Conservation (phyloP, 164 flowering plant species). For the Kalanchoe fedtschenkoi region DNA sequence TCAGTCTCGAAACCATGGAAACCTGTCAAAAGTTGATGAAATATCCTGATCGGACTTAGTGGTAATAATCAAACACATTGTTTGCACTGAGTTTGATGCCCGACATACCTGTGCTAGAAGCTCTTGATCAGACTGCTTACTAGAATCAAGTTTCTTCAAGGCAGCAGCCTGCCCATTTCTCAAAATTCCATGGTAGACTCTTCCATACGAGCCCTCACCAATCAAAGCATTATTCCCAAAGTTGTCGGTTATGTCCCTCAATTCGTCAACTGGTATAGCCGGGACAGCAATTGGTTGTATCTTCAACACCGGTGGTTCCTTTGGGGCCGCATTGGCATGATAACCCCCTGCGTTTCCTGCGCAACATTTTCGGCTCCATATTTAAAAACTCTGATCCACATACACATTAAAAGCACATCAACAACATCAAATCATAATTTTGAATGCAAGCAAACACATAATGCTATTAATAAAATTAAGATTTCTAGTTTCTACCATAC, state of each 20-base stretch:
- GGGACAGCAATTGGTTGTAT: conserved; percentile 42
- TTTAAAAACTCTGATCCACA: not conserved
- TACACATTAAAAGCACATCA: too few species aligned
- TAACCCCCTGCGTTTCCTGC: conserved; percentile 21
- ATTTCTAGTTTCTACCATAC: too few species aligned
- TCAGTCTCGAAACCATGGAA: conserved; percentile 61
- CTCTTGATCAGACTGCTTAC: conserved; percentile 44
- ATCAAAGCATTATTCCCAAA: conserved; percentile 39
- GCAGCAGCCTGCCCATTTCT: conserved; percentile 35
- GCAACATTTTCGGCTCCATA: not conserved
- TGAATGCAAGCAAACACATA: not conserved
- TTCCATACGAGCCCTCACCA: conserved; percentile 52
- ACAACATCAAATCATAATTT: not conserved
- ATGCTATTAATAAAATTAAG: not conserved
- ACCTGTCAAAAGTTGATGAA: conserved; percentile 27
- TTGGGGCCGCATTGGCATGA: conserved; percentile 17
- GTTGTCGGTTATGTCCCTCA: conserved; percentile 42
- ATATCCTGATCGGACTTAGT: not conserved
- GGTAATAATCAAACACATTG: not conserved
- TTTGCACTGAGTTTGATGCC: not conserved
- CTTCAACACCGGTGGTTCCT: conserved; percentile 16
- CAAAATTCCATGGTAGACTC: conserved; percentile 33
- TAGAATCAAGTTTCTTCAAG: conserved; percentile 43
- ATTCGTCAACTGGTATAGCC: conserved; percentile 36
- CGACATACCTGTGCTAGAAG: conserved; percentile 44